Percentiles rank a stretch among this genome's conserved stretches.
Conservation (phyloP, 441 rosid genomes). For the Gossypium schwendimanii region DNA sequence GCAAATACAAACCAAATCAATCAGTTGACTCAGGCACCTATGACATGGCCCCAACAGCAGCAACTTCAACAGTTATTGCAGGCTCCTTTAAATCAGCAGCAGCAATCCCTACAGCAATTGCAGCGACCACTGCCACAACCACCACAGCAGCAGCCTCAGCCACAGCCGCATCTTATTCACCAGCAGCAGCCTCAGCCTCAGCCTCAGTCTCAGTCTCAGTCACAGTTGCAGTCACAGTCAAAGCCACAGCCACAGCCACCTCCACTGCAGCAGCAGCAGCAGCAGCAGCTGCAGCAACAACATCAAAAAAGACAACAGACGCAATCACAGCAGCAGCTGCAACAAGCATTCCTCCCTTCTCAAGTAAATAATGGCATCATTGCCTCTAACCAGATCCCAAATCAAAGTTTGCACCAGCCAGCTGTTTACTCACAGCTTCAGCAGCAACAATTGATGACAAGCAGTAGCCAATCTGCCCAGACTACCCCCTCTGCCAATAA, state of each 20-base stretch:
- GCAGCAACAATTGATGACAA: constrained; percentile 50
- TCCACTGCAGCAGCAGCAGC: constrained; percentile 26
- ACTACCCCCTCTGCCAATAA: constrained; percentile 35
- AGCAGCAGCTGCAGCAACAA: constrained; percentile 25
- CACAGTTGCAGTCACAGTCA: constrained; percentile 16
- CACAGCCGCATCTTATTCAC: neutral
- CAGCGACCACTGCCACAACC: constrained; percentile 30
- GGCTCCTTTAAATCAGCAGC: constrained; percentile 42
- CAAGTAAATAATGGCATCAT: constrained; percentile 30
- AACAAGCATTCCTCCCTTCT: constrained; percentile 43
- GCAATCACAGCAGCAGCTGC: constrained; percentile 29
- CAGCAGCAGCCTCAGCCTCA: constrained; percentile 22
- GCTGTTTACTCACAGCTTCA: constrained; percentile 56
- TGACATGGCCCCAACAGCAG: constrained; percentile 74
- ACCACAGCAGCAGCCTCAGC: constrained; percentile 27
- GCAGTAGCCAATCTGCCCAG: constrained; percentile 43
- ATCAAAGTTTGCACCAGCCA: constrained; percentile 44
- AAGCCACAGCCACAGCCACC: constrained; percentile 6
- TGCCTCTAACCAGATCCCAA: constrained; percentile 36
- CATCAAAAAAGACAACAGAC: constrained; percentile 30
- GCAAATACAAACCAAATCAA: constrained; percentile 42
- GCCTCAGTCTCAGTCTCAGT: constrained; percentile 28
- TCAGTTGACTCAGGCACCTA: constrained; percentile 59
- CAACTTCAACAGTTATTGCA: constrained; percentile 66
- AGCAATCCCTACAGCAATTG: constrained; percentile 32